A percentile compares a stretch with the other conserved stretches of the same genome.
phyloP scores from a whole-genome alignment of 768 basidiomycete genomes.

The Lentinula lateritia region DNA sequence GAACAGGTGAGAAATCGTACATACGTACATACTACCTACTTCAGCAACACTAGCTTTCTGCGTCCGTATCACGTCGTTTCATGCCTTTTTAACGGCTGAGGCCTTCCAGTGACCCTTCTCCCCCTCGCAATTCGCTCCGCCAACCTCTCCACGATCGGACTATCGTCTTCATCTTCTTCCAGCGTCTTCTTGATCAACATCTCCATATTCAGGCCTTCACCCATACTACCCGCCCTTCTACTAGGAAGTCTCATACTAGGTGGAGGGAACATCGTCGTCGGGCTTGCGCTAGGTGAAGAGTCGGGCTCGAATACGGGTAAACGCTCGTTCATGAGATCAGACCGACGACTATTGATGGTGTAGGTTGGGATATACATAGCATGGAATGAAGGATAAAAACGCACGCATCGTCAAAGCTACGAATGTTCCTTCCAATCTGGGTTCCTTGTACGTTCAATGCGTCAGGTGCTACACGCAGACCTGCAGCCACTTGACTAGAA shows the following conservation, averaged over 20 bases:
- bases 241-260: conserved; percentile 52
- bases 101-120: conserved; percentile 37
- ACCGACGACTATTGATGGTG: conserved; percentile 48
- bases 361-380: neutral
- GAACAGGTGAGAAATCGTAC: neutral
- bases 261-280: conserved; percentile 45
- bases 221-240: conserved; percentile 26
- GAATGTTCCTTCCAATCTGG: conserved; percentile 56
- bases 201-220: conserved; percentile 54
- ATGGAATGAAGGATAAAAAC: conserved; percentile 20
- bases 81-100: conserved; percentile 55
- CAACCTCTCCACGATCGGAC: conserved; percentile 50
- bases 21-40: neutral
- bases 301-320: conserved; percentile 50
- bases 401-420: conserved; percentile 72
- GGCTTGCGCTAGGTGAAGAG: neutral
- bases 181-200: conserved; percentile 56
- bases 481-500: conserved; percentile 19
- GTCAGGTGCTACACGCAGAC: conserved; percentile 36
- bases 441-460: conserved; percentile 59
- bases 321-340: conserved; percentile 71
- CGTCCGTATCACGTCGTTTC: conserved; percentile 36
- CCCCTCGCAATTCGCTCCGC: conserved; percentile 60
- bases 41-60: too few species aligned
- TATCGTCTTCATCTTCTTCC: conserved; percentile 52